Evolutionary conservation across 78 protist species (phyloP), one percentile per base, ranked within the genome.

Genomic region (Dictyostelium capitatum): DNA sequence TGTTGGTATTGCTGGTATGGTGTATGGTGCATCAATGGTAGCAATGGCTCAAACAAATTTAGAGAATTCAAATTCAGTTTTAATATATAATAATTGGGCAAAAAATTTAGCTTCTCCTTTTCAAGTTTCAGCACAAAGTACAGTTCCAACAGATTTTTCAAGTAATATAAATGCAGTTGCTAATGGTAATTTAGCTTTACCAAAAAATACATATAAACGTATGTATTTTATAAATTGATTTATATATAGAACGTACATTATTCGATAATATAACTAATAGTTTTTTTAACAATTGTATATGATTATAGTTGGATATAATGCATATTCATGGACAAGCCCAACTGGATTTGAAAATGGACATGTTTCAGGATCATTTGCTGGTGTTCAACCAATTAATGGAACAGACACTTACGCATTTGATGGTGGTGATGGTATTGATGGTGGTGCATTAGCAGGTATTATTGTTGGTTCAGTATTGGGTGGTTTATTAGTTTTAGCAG

Each of bases 391-490:
- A 23, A 9, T 77, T 2, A 87, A 77, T 65, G 85, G 83, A 6
- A 87, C 93, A 4, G 65, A 83, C 20, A 2, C 19, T 4, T 46
- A 23, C 4, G 4, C 3, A 6, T 46, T 65, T 62, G 50, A 17
- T 32, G 19, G 56, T 30, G 54, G 25, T n/a, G 43, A 59, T 50
- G 70, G 84, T 59, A 62, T 87, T 19, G 53, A 50, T 11, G 85
- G 84, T 12, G 78, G 84, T 77, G 32, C 70, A 64, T 77, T 87
- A 51, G 93, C 93, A n/a, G 93, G 93, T 87, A 80, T 87, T 64
- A 87, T 87, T 47, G 80, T 87, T 25, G 93, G 80, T n/a, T 57
- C 93, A 37, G 93, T 87, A 9, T 41, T 87, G 37, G 93, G 93
- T 51, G 84, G 83, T 77, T 37, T 87, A 5, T 25, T 87, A 30